These are phyloP conservation scores for Trypanosoma platydactyli DNA, from an alignment of 208 protist genomes.

Conservation along the genomic window DNA sequence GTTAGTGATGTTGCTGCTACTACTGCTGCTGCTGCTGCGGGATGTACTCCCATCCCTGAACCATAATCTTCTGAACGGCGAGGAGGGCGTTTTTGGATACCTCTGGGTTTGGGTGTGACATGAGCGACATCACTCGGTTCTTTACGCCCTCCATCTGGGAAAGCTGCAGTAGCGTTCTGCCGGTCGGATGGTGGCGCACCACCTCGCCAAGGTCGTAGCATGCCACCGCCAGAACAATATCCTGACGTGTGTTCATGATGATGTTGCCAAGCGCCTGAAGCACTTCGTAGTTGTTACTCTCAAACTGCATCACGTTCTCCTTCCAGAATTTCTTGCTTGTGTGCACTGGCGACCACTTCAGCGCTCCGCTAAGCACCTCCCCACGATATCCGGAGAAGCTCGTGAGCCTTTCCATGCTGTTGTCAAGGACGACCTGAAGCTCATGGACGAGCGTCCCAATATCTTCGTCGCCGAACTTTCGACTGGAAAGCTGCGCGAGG, in stretches of 20 bases:
- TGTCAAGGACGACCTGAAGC: constrained; percentile 67
- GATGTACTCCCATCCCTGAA: constrained; percentile 93
- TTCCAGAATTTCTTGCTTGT: constrained; percentile 94
- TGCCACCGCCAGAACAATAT: constrained; percentile 76
- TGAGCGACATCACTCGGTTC: constrained; percentile 80
- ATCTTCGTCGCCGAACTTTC: constrained; percentile 92
- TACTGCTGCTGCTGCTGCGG: constrained; percentile 34
- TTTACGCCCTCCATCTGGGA: constrained; percentile 79
- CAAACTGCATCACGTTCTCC: constrained; percentile 88
- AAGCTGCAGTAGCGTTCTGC: constrained; percentile 73
- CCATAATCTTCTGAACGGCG: constrained; percentile 93
- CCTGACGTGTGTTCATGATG: constrained; percentile 60
- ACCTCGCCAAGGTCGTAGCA: constrained; percentile 94
- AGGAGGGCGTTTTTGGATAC: constrained; percentile 90
- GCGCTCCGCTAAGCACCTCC: constrained; percentile 82
- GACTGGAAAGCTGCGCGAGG: constrained; percentile 65
- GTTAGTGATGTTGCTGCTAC: constrained; percentile 6
- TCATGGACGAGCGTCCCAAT: constrained; percentile 72
- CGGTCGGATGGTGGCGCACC: constrained; percentile 89
- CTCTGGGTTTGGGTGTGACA: constrained; percentile 76
- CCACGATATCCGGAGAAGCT: constrained; percentile 92
- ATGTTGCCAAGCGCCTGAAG: constrained; percentile 85
- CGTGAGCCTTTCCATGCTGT: constrained; percentile 89
- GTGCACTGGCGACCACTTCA: constrained; percentile 94
- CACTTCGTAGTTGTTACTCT: constrained; percentile 90